Evolutionary conservation across 2,329 filamentous ascomycete species (phyloP).

Genomic region (Cyphellophora europaea): DNA sequence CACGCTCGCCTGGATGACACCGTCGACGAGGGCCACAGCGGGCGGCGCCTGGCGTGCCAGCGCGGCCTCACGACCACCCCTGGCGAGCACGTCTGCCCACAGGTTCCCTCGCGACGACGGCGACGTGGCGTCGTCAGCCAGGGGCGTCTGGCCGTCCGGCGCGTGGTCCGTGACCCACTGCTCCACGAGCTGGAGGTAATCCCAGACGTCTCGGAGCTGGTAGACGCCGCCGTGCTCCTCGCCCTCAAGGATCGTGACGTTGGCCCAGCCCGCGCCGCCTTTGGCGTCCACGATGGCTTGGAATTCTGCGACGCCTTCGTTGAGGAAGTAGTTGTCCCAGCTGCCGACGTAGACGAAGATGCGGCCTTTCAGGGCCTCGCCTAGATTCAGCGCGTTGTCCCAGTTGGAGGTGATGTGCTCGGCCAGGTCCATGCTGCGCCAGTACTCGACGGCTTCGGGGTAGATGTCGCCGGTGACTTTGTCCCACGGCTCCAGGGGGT

Average conservation of each 20-base stretch:
- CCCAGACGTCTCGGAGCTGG: conserved; percentile 6
- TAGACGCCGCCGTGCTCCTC: conserved; percentile 9
- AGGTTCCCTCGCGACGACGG: conserved; percentile 6
- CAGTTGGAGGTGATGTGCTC: conserved; percentile 8
- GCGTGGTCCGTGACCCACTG: conserved; percentile 7
- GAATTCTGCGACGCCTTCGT: conserved; percentile 9
- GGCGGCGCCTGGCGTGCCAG: conserved; percentile 6
- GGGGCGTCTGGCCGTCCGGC: conserved; percentile 5
- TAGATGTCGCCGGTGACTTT: conserved; percentile 11
- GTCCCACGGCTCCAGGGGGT: conserved; percentile 10
- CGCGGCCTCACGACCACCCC: conserved; percentile 6
- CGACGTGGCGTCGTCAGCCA: conserved; percentile 3
- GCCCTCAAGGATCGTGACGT: conserved; percentile 7
- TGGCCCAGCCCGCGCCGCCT: conserved; percentile 5
- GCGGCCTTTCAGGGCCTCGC: conserved; percentile 2
- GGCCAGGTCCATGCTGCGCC: conserved; percentile 8
- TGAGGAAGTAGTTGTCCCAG: conserved; percentile 10
- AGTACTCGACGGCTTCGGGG: conserved; percentile 9
- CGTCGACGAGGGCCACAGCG: conserved; percentile 1
- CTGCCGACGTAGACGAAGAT: conserved; percentile 9
- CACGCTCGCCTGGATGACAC: conserved; percentile 5
- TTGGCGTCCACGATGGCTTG: conserved; percentile 5
- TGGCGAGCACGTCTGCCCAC: conserved; percentile 7
- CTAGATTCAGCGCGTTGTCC: conserved; percentile 9
- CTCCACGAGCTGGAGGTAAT: conserved; percentile 7